A percentile compares a stretch with the other conserved stretches of the same genome.
These are phyloP conservation scores for Thalia dealbata DNA, from an alignment of 176 grass and related monocot genomes.

Conservation along the genomic window DNA sequence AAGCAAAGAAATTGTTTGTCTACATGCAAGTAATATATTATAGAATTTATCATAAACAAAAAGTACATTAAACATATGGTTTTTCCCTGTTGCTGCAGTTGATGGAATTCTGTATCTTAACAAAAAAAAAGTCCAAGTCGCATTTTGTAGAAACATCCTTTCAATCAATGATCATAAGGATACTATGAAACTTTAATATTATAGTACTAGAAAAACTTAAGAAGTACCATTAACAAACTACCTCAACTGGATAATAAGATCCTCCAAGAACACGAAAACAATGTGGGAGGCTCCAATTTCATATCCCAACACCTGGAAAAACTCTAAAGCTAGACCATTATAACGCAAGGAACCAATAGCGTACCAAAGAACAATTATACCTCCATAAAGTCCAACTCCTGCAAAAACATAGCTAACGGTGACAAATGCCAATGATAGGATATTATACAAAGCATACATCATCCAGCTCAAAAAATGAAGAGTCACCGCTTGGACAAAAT, in stretches of 20 bases:
- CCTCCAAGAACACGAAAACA: slow-evolving; percentile 52
- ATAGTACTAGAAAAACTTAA: not conserved
- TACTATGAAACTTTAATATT: not conserved
- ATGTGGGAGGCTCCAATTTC: slow-evolving; percentile 68
- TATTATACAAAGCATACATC: slow-evolving; percentile 16
- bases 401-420: slow-evolving; percentile 28
- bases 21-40: too few species aligned
- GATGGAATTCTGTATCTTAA: not conserved
- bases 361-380: slow-evolving; percentile 19
- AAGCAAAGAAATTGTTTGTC: too few species aligned
- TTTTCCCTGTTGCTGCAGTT: too few species aligned
- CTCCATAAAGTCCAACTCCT: slow-evolving; percentile 90
- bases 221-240: slow-evolving; percentile 11
- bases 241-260: slow-evolving; percentile 71
- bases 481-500: slow-evolving; percentile 60
- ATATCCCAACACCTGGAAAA: slow-evolving; percentile 43
- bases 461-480: not conserved
- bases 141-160: not conserved
- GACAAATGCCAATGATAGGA: slow-evolving; percentile 13
- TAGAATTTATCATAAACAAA: too few species aligned
- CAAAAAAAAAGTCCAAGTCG: not conserved
- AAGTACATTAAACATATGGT: too few species aligned
- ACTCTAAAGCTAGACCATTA: not conserved
- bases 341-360: not conserved
- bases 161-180: too few species aligned